Base-by-base conservation (phyloP, 164 flowering plant species). In the Dillenia turbinata region DNA sequence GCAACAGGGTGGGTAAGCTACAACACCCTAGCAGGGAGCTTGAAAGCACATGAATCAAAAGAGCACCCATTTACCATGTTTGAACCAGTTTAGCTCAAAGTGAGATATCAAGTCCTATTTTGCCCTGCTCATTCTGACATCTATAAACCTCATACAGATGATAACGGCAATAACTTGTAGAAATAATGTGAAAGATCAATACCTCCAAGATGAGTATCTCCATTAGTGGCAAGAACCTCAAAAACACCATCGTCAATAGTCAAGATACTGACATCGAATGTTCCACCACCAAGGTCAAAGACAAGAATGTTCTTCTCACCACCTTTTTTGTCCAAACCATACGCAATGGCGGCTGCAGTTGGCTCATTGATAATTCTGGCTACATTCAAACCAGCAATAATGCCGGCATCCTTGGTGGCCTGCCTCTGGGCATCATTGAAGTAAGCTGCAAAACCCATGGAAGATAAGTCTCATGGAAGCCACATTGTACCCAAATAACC, bases 221-320 rank as follows among this genome's bases (percentile, higher is more conserved):
- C 85, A 52, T 77, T 76, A 43, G 82, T 81, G 45, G 80, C 71
- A 52, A 73, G 70, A 63, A 81, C 79, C 73, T 81, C 79, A 63
- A 81, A 81, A 6, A 75, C 78, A 44, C 81, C 75, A 65, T 79
- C 71, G 43, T 75, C 80, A 57, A 79, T 77, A 9, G 77, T 75
- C 72, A 79, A 64, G 63, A 81, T 66, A 58, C 79, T 74, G 62
- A 81, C 83, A 79, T 81, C 85, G 48, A 81, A 78, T 26, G 85
- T 80, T 47, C 84, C 84, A 69, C 84, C 84, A 57, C 84, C 80
- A 74, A 78, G 82, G 44, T 78, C 85, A 57, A 78, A 78, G n/a
- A 81, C 82, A 52, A 75, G 75, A 59, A 77, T 69, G 59, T 69
- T 66, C 54, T 69, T 62, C 19, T 73, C 71, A 33, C 74, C 74